Percentiles rank a stretch among this genome's conserved stretches.
Conservation (phyloP, 2,329 filamentous ascomycete species). For the Fusarium sp. region DNA sequence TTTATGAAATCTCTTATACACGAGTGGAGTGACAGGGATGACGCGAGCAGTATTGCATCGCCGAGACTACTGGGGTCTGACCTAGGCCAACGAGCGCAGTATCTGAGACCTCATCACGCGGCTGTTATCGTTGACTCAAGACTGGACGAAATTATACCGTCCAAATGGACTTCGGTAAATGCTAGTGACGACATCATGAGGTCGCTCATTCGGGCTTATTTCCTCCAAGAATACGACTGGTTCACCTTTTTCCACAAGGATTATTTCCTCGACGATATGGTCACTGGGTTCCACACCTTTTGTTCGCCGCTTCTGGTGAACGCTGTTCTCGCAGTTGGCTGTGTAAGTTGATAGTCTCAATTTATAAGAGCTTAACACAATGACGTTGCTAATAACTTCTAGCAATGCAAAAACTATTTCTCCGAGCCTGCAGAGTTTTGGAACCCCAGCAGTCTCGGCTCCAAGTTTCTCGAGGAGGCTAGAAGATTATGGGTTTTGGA, state of each 20-base stretch:
- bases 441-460: conserved; percentile 4
- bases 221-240: conserved; percentile 21
- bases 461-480: conserved; percentile 18
- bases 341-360: neutral
- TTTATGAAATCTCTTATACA: conserved; percentile 20
- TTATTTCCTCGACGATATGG: conserved; percentile 25
- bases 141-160: conserved; percentile 1
- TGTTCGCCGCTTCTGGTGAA: conserved; percentile 21
- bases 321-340: conserved; percentile 19
- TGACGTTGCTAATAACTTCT: neutral
- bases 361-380: neutral
- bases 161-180: conserved; percentile 5
- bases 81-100: neutral
- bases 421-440: conserved; percentile 17
- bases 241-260: conserved; percentile 26
- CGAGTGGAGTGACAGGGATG: conserved; percentile 10
- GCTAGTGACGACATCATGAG: neutral
- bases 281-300: neutral
- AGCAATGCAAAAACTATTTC: conserved; percentile 12
- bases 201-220: neutral
- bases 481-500: conserved; percentile 14
- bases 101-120: conserved; percentile 25
- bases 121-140: conserved; percentile 11
- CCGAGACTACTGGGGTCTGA: neutral
- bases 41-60: neutral